phyloP scores from a whole-genome alignment of 768 basidiomycete genomes.

The Mycena epipterygia region DNA sequence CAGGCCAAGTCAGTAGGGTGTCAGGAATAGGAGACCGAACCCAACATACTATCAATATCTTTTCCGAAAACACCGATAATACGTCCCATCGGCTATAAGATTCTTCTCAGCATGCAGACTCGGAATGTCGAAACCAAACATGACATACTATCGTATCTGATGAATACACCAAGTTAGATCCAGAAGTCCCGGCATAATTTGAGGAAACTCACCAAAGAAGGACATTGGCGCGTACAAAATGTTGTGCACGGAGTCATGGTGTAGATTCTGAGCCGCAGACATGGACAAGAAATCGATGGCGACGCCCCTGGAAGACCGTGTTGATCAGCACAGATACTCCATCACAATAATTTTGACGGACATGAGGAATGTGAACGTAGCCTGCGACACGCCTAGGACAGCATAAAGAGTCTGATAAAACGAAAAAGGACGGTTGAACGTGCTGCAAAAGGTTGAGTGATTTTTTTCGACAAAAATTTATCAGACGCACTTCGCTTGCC shows the following conservation, averaged over 20 bases:
- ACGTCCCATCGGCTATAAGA: conserved; percentile 66
- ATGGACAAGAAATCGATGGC: conserved; percentile 69
- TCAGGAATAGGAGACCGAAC: neutral
- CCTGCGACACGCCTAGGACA: conserved; percentile 68
- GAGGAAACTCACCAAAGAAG: conserved; percentile 72
- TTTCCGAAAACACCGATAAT: conserved; percentile 75
- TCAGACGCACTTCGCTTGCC: conserved; percentile 67
- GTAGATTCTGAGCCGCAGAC: conserved; percentile 73
- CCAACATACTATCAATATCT: conserved; percentile 69
- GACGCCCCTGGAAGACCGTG: conserved; percentile 54
- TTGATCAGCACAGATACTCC: conserved; percentile 5
- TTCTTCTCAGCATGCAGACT: conserved; percentile 56
- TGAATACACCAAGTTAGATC: neutral
- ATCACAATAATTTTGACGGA: conserved; percentile 42
- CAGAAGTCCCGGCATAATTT: neutral
- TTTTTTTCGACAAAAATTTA: neutral
- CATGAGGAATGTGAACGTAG: conserved; percentile 69
- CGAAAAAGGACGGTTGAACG: conserved; percentile 61
- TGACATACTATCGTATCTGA: conserved; percentile 30
- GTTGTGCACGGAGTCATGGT: conserved; percentile 66
- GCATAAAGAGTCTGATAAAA: conserved; percentile 79
- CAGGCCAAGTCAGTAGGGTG: conserved; percentile 3
- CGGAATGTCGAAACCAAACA: neutral
- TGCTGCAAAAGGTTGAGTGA: conserved; percentile 43
- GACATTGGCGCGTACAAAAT: conserved; percentile 82